These are phyloP conservation scores for Parathielavia hyrcaniae DNA, from an alignment of 495 filamentous ascomycete genomes.

Conservation along the genomic window DNA sequence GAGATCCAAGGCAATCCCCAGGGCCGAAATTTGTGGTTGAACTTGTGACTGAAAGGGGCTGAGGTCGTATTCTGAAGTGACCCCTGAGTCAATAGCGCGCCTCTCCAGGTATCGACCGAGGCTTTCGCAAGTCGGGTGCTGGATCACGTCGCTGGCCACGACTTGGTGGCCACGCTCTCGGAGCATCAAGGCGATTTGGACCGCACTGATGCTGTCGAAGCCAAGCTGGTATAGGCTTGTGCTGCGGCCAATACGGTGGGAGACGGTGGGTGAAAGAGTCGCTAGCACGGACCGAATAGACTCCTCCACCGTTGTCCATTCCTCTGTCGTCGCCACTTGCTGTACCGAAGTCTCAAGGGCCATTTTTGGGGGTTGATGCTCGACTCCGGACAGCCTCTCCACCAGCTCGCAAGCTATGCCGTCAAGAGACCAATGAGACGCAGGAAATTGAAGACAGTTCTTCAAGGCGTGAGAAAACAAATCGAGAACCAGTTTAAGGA, in stretches of 20 bases:
- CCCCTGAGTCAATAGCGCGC: neutral
- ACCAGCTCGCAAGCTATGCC: conserved; percentile 6
- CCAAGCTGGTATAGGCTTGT: conserved; percentile 78
- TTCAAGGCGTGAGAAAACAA: conserved; percentile 46
- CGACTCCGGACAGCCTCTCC: conserved; percentile 1
- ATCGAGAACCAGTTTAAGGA: conserved; percentile 39
- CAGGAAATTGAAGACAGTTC: conserved; percentile 30
- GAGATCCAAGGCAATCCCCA: neutral
- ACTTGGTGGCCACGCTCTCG: conserved; percentile 51
- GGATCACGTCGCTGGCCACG: conserved; percentile 61
- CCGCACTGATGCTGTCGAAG: conserved; percentile 81
- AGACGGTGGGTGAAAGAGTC: conserved; percentile 45
- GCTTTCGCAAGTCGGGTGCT: conserved; percentile 46
- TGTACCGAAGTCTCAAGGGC: too few relatives aligned
- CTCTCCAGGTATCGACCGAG: conserved; percentile 24
- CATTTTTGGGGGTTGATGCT: neutral
- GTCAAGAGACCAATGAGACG: conserved; percentile 20
- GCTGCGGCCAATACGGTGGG: conserved; percentile 49
- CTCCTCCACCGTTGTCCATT: conserved; percentile 48
- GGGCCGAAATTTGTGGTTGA: conserved; percentile 20
- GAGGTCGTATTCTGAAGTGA: conserved; percentile 39
- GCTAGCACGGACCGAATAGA: conserved; percentile 53
- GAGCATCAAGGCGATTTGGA: conserved; percentile 63
- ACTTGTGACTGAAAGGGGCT: conserved; percentile 31
- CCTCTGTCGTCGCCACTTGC: conserved; percentile 1